These are phyloP conservation scores for Monoraphidium neglectum DNA, from an alignment of 139 green algal species.

Conservation along the genomic window DNA sequence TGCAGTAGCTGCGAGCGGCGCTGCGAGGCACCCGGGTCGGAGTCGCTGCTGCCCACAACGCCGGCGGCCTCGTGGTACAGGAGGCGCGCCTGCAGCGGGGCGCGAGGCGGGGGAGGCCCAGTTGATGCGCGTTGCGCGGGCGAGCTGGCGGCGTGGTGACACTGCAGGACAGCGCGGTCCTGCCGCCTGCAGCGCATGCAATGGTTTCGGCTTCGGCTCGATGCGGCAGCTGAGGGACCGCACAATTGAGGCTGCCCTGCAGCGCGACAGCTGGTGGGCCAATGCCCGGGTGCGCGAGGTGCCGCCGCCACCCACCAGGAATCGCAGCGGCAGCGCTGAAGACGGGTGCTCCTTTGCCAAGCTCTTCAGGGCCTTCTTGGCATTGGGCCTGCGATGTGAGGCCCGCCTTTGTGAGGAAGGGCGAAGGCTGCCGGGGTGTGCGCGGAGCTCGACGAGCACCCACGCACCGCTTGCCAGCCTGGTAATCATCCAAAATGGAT, in stretches of 20 bases:
- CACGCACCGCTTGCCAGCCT: too few relatives aligned
- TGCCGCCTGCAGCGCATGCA: too few relatives aligned
- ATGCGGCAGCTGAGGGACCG: too few relatives aligned
- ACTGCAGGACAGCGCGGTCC: too few relatives aligned
- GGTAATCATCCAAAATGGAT: too few relatives aligned
- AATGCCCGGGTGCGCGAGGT: too few relatives aligned
- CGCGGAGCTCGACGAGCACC: too few relatives aligned
- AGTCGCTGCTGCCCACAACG: slow-evolving; percentile 17
- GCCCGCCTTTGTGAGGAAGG: background rate
- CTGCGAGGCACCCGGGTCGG: slow-evolving; percentile 23
- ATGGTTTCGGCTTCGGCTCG: too few relatives aligned
- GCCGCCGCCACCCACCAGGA: slow-evolving; percentile 45
- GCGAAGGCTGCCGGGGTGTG: too few relatives aligned
- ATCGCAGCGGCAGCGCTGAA: slow-evolving; percentile 53
- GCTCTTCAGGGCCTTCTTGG: slow-evolving; percentile 56
- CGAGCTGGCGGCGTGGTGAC: too few relatives aligned
- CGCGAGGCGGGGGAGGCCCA: background rate
- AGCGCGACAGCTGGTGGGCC: too few relatives aligned
- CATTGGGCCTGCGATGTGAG: slow-evolving; percentile 49
- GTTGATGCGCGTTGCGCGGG: background rate
- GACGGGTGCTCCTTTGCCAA: slow-evolving; percentile 39
- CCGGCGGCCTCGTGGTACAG: slow-evolving; percentile 66
- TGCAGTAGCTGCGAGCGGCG: slow-evolving; percentile 51
- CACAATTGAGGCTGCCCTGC: too few relatives aligned
- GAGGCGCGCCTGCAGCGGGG: slow-evolving; percentile 48